A percentile compares a stretch with the other conserved stretches of the same genome.
phyloP scores from a whole-genome alignment of 805 yeast genomes.

The Ogataea pignaliae region DNA sequence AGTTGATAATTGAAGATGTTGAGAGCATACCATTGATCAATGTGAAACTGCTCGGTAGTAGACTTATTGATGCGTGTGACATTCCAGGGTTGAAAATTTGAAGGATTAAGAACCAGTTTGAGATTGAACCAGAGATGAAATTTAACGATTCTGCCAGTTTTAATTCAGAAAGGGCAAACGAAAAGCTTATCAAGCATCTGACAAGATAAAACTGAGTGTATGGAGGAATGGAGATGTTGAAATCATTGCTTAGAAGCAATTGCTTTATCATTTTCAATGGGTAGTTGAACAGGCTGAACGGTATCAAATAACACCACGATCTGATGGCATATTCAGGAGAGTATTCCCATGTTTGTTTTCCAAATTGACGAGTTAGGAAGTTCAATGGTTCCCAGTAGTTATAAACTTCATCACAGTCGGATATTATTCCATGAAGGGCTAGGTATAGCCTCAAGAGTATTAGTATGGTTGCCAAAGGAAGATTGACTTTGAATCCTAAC shows the following conservation, averaged over 20 bases:
- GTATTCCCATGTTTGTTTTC: conserved; percentile 95
- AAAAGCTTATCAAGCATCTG: conserved; percentile 39
- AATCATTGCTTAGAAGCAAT: not conserved
- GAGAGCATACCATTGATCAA: conserved; percentile 49
- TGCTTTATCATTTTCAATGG: conserved; percentile 14
- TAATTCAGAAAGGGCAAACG: conserved; percentile 48
- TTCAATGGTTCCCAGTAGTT: conserved; percentile 96
- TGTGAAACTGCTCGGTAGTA: conserved; percentile 79
- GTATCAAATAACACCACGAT: conserved; percentile 74
- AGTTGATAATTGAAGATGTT: conserved; percentile 34
- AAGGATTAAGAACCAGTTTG: conserved; percentile 60
- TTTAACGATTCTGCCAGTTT: conserved; percentile 41
- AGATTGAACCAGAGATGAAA: conserved; percentile 34
- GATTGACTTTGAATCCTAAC: conserved; percentile 7
- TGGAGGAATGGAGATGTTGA: conserved; percentile 10
- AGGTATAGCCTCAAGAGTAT: conserved; percentile 31
- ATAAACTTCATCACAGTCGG: conserved; percentile 90
- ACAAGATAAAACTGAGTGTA: conserved; percentile 47
- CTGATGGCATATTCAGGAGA: conserved; percentile 86
- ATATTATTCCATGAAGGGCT: conserved; percentile 59
- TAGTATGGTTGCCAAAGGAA: conserved; percentile 18
- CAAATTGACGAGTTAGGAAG: conserved; percentile 70
- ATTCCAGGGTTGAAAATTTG: conserved; percentile 70
- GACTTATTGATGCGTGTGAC: conserved; percentile 84
- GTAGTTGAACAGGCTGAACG: conserved; percentile 30